Base-by-base conservation (phyloP, 495 filamentous ascomycete species). In the Xylaria intraflava region DNA sequence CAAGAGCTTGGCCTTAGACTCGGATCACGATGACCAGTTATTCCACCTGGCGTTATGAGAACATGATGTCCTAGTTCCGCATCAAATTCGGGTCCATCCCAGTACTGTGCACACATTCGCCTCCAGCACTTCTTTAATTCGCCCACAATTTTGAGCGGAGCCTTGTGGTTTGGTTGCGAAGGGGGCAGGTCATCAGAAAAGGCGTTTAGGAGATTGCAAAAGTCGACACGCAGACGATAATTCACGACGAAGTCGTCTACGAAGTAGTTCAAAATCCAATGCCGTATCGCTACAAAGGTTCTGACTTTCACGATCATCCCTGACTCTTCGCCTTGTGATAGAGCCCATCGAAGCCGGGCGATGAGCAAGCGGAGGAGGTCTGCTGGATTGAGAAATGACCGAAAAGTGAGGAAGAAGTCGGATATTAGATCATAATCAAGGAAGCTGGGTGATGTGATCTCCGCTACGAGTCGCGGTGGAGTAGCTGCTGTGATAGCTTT, bases 191-290 rank as follows among this genome's bases (percentile, higher is more conserved):
- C 79, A 45, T 78, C 66, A 29, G 85, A 83, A 51, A 97, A 78
- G 20, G 78, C 74, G 67, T 97, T 97, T 45, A 97, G 78, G 17
- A 86, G 78, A 27, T 82, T 76, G 63, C 90, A 95, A 67, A 97
- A 96, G 31, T 82, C 80, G 46, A 80, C 75, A 20, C 94, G 84
- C 7, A 99, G 73, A 45, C 83, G 73, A 57, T 88, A 83, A 62
- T 91, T 83, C n/a, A 86, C 78, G 17, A 94, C 83, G 66, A 96
- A 99, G 66, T 99, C 93, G 67, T 97, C 94, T 22, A 87, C 78
- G 62, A 96, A 97, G 65, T 97, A 99, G 62, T 99, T 99, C 57
- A 99, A 70, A 52, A 99, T 91, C 93, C 93, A 99, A 66, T 99
- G 93, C 55, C 93, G 85, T 31, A 97, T 78, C 22, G 94, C 93